Conservation (phyloP, 2,329 filamentous ascomycete species). For the Aspergillus sp. region DNA sequence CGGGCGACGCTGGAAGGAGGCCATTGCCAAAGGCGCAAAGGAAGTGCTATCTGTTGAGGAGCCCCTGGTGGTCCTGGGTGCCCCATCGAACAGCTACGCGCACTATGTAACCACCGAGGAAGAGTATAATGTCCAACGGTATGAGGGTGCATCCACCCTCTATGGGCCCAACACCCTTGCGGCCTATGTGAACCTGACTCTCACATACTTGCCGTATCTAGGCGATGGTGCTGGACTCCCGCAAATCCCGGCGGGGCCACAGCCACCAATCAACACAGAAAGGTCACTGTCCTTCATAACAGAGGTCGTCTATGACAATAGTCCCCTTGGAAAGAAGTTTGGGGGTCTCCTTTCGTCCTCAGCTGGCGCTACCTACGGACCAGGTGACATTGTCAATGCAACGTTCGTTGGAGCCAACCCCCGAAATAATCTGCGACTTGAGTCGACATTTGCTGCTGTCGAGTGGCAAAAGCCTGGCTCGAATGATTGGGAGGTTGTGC, state of each 20-base stretch:
- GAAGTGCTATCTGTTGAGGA: conserved; percentile 49
- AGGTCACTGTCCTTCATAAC: conserved; percentile 77
- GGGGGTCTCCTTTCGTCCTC: conserved; percentile 61
- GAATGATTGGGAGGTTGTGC: conserved; percentile 62
- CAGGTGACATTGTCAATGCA: conserved; percentile 62
- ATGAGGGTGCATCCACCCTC: conserved; percentile 91
- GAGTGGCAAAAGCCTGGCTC: conserved; percentile 56
- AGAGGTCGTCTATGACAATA: conserved; percentile 70
- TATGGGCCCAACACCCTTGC: conserved; percentile 79
- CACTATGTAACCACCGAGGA: conserved; percentile 78
- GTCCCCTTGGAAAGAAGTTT: conserved; percentile 65
- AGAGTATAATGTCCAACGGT: conserved; percentile 80
- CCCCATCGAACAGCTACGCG: conserved; percentile 86
- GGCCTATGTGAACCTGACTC: conserved; percentile 82
- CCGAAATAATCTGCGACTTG: conserved; percentile 78
- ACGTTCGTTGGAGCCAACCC: conserved; percentile 86
- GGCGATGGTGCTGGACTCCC: conserved; percentile 44
- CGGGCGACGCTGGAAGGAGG: conserved; percentile 78
- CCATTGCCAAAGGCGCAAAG: conserved; percentile 57
- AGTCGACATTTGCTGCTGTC: conserved; percentile 72
- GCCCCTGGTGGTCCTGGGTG: conserved; percentile 79
- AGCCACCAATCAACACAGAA: conserved; percentile 74
- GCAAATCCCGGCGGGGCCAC: conserved; percentile 53
- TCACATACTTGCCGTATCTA: conserved; percentile 69
- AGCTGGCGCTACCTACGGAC: conserved; percentile 52